Base-by-base conservation (phyloP, 345 rosid genomes). In the Linum lewisii region DNA sequence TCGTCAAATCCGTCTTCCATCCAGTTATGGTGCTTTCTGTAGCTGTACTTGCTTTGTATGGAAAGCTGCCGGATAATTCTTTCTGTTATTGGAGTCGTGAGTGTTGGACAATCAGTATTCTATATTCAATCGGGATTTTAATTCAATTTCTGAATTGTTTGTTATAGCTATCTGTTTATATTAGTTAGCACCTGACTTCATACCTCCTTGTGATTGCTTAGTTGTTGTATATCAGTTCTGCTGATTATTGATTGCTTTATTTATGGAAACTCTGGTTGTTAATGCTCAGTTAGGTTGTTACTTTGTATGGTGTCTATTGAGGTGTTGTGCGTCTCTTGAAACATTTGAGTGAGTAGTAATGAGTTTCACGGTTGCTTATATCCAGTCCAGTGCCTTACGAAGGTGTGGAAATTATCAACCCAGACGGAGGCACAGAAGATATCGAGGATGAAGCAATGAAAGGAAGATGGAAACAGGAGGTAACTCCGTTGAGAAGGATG, bases 401-500 rank as follows among this genome's bases (percentile, higher is more conserved):
- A 82, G 96, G 86, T 11, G 67, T 90, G 62, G 97, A 90, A 77
- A 95, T 90, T 36, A 77, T 90, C 42, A 87, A 90, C 75, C 97
- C 97, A 9, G 97, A 90, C 49, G 97, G 95, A 74, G 94, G 90
- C 57, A 85, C 82, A 51, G 98, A 91, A 74, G 96, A 91, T 55
- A 91, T 89, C 0, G 95, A 75, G 75, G 98, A 91, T 71, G 95
- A 91, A 80, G 98, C 98, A 68, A 84, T 72, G 59, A 82, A 72
- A 74, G 95, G 98, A 74, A 80, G 98, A 78, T 88, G 98, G 98
- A 84, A 63, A 63, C 86, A 85, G 61, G 92, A 91, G 87, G 95
- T 85, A 63, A 19, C 53, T 51, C 49, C 45, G 19, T 60, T 21
- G 34, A 29, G 34, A 29, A 29, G 7, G 34, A 29, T 29, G 7